Conservation (phyloP, 192 early-diverging fungal genomes). For the Backusella westeae region DNA sequence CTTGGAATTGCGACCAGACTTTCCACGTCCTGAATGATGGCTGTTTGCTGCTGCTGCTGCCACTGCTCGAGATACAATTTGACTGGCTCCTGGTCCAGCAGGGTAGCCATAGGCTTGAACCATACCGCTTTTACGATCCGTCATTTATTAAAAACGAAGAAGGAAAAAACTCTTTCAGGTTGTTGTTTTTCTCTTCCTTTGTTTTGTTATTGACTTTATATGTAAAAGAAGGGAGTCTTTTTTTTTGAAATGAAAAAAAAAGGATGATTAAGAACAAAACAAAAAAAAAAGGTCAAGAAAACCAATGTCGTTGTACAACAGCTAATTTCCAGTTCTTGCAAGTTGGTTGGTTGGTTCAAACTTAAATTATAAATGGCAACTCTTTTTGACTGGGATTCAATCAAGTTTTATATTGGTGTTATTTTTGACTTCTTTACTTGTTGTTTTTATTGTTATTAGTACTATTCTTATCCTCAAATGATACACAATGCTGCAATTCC, state of each 20-base stretch:
- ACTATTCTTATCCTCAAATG: background rate
- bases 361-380: background rate
- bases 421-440: background rate
- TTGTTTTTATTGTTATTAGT: background rate
- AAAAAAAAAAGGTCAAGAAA: background rate
- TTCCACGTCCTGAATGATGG: constrained; percentile 26
- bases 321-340: background rate
- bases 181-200: background rate
- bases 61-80: constrained; percentile 37
- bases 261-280: background rate
- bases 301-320: background rate
- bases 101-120: constrained; percentile 38
- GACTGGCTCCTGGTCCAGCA: constrained; percentile 9
- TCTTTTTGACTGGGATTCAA: background rate
- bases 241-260: background rate
- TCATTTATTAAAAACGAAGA: constrained; percentile 17
- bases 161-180: background rate
- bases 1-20: constrained; percentile 39
- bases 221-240: background rate
- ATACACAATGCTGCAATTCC: background rate
- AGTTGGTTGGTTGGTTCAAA: constrained; percentile 1
- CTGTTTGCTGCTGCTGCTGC: constrained; percentile 39
- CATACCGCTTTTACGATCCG: constrained; percentile 39
- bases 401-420: background rate
- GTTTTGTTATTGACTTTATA: background rate